These are phyloP conservation scores for Serendipita vermifera DNA, from an alignment of 768 basidiomycete genomes.

Conservation along the genomic window DNA sequence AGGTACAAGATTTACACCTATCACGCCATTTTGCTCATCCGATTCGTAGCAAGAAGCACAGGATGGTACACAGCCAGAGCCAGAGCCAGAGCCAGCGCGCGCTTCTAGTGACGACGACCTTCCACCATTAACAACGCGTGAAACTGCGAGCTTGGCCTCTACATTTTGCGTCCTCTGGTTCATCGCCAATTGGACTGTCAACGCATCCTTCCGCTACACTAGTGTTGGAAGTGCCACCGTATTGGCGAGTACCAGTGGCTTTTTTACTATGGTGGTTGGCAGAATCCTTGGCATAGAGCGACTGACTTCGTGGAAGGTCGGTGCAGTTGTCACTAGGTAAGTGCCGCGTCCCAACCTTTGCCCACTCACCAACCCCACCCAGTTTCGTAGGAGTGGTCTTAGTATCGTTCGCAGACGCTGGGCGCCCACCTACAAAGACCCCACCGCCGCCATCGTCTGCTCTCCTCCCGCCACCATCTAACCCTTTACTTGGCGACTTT, in stretches of 20 bases:
- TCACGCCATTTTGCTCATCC: no score
- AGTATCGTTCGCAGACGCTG: slow-evolving; percentile 85
- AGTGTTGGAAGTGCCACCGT: slow-evolving; percentile 92
- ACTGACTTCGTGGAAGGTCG: slow-evolving; percentile 56
- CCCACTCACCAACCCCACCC: slow-evolving; percentile 13
- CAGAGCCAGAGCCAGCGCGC: background rate
- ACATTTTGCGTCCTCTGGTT: slow-evolving; percentile 89
- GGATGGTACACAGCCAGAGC: background rate
- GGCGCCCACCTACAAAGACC: slow-evolving; percentile 30
- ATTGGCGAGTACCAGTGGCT: slow-evolving; percentile 78
- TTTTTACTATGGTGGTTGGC: slow-evolving; percentile 84
- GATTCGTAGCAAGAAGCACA: background rate
- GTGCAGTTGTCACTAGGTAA: slow-evolving; percentile 70
- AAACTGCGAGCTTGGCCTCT: slow-evolving; percentile 69
- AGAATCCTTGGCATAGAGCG: slow-evolving; percentile 69
- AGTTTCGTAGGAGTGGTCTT: slow-evolving; percentile 76
- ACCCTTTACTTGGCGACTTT: slow-evolving; percentile 57
- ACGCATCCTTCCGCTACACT: slow-evolving; percentile 71
- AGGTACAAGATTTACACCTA: background rate
- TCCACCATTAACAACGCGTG: slow-evolving; percentile 40
- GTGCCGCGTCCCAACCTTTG: slow-evolving; percentile 12
- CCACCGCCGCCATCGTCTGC: background rate
- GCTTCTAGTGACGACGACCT: background rate
- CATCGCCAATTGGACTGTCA: slow-evolving; percentile 83
- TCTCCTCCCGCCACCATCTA: slow-evolving; percentile 14